These are phyloP conservation scores for Pythium utonaiense DNA, from an alignment of 352 stramenopile species.

Conservation along the genomic window DNA sequence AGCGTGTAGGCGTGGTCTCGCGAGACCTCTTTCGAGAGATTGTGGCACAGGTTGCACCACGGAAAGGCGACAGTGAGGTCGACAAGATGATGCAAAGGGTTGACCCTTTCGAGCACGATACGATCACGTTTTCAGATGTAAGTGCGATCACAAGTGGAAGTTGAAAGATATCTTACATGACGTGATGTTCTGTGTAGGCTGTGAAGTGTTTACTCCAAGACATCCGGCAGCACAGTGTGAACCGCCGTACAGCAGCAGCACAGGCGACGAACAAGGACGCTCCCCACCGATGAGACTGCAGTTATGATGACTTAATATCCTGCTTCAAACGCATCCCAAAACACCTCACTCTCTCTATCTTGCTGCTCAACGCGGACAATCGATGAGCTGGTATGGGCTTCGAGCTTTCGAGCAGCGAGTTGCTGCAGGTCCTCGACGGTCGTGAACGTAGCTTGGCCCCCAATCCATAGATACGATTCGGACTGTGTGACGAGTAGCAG, in stretches of 20 bases:
- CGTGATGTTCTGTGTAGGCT: constrained; percentile 17
- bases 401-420: background rate
- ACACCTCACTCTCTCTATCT: constrained; percentile 43
- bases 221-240: constrained; percentile 20
- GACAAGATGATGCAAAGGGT: constrained; percentile 43
- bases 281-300: background rate
- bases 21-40: constrained; percentile 11
- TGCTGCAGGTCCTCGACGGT: background rate
- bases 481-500: constrained; percentile 28
- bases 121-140: constrained; percentile 75
- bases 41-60: constrained; percentile 4
- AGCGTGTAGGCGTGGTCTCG: constrained; percentile 55
- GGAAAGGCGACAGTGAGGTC: constrained; percentile 19
- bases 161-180: too few relatives aligned
- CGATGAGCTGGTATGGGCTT: background rate
- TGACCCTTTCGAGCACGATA: constrained; percentile 65
- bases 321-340: constrained; percentile 56
- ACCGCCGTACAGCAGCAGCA: background rate
- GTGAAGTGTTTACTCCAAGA: constrained; percentile 28
- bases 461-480: constrained; percentile 43
- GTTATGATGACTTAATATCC: constrained; percentile 36
- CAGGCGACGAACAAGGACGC: background rate
- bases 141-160: too few relatives aligned
- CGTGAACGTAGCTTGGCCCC: background rate
- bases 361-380: constrained; percentile 19